Percentiles rank a stretch among this genome's conserved stretches.
Evolutionary conservation across 148 eudicot genomes (phyloP).

Genomic region (Vaccinium vitisidaea): DNA sequence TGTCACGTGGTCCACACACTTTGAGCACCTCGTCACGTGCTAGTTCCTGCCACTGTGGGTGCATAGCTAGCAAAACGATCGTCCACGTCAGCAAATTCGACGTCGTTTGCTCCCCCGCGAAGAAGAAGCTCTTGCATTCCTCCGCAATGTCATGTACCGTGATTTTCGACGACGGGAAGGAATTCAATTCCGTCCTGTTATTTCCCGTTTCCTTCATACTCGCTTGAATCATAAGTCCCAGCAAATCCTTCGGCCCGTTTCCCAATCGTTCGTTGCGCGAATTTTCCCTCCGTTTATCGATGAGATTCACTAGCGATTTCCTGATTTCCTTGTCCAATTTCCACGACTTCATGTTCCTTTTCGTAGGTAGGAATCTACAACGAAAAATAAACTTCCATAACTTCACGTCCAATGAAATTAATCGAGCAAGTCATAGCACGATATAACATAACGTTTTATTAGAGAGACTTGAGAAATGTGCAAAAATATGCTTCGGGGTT

Average conservation of each 20-base stretch:
- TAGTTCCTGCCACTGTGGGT: slow-evolving; percentile 80
- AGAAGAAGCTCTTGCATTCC: slow-evolving; percentile 95
- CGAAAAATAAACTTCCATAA: neutral
- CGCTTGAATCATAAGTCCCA: slow-evolving; percentile 91
- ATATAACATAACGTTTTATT: neutral
- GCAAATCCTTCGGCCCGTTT: slow-evolving; percentile 66
- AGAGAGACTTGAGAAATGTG: neutral
- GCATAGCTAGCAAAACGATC: slow-evolving; percentile 83
- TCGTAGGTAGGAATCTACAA: slow-evolving; percentile 77
- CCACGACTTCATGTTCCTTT: slow-evolving; percentile 67
- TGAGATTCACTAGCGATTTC: slow-evolving; percentile 60
- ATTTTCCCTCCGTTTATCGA: slow-evolving; percentile 40
- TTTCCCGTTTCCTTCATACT: slow-evolving; percentile 30
- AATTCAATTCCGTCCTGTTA: slow-evolving; percentile 17
- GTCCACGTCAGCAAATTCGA: slow-evolving; percentile 97
- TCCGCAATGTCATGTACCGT: slow-evolving; percentile 83
- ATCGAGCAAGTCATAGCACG: neutral
- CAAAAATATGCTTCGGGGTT: no score
- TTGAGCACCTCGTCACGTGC: slow-evolving; percentile 93
- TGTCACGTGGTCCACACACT: slow-evolving; percentile 88
- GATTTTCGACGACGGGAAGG: slow-evolving; percentile 27
- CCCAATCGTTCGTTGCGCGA: slow-evolving; percentile 17
- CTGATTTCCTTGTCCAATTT: slow-evolving; percentile 72
- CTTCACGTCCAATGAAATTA: neutral
- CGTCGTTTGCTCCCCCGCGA: slow-evolving; percentile 93